Evolutionary conservation across 1,139 yeast genomes (phyloP).

Genomic region (Dujonia santamariae): DNA sequence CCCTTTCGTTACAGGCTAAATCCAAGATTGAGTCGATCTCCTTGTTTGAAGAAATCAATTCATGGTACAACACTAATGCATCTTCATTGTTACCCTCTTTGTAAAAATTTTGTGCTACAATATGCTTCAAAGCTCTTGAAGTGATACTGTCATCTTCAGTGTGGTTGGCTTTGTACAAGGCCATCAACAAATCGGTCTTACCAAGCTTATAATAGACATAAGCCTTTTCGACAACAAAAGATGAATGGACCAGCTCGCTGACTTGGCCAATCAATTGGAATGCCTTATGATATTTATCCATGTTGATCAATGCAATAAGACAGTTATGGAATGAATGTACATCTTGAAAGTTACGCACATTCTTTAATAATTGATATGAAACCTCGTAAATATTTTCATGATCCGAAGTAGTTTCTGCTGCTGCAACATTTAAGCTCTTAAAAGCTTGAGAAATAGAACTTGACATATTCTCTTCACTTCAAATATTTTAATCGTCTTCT

Average conservation of each 20-base stretch:
- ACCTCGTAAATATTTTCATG: conserved; percentile 41
- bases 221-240: conserved; percentile 54
- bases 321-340: conserved; percentile 55
- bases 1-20: conserved; percentile 65
- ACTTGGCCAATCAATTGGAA: conserved; percentile 43
- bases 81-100: conserved; percentile 56
- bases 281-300: conserved; percentile 66
- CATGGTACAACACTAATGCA: conserved; percentile 55
- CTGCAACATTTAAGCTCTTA: conserved; percentile 34
- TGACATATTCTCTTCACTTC: too few species aligned
- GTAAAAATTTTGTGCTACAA: conserved; percentile 81
- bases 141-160: conserved; percentile 19
- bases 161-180: conserved; percentile 28
- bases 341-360: conserved; percentile 44
- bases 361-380: conserved; percentile 42
- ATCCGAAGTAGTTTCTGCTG: conserved; percentile 24
- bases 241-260: conserved; percentile 29
- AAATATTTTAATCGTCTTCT: too few species aligned
- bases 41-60: conserved; percentile 40
- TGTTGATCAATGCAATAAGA: conserved; percentile 66
- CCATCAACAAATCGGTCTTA: conserved; percentile 36
- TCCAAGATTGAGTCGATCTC: conserved; percentile 47
- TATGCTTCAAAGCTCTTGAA: conserved; percentile 59
- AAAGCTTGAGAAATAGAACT: conserved; percentile 44
- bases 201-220: conserved; percentile 72